Evolutionary conservation across 2,329 filamentous ascomycete species (phyloP).

Genomic region (Colletotrichum chrysophilum): DNA sequence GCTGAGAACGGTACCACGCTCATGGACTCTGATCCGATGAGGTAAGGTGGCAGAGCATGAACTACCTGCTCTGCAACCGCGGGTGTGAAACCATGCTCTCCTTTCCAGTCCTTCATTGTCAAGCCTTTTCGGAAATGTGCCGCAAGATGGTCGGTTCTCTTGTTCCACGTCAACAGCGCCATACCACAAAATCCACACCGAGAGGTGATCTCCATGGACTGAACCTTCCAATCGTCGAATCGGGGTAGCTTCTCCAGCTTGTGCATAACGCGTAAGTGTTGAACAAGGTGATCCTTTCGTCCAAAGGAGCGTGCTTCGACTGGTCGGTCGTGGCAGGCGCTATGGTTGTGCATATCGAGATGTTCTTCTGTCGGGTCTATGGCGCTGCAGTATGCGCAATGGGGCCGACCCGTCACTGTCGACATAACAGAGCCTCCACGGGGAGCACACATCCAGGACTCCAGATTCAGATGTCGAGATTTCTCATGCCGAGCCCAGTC

Average conservation of each 20-base stretch:
- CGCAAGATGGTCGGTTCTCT: slow-evolving; percentile 31
- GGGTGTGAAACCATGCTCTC: slow-evolving; percentile 30
- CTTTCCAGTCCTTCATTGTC: slow-evolving; percentile 33
- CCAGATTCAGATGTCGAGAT: slow-evolving; percentile 49
- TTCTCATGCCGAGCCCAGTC: slow-evolving; percentile 57
- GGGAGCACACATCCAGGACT: slow-evolving; percentile 48
- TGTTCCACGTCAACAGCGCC: slow-evolving; percentile 28
- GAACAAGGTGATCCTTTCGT: slow-evolving; percentile 35
- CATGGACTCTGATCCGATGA: slow-evolving; percentile 27
- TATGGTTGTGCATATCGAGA: slow-evolving; percentile 28
- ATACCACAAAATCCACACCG: slow-evolving; percentile 34
- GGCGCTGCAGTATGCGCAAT: slow-evolving; percentile 29
- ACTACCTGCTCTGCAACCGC: slow-evolving; percentile 25
- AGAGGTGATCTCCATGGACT: slow-evolving; percentile 26
- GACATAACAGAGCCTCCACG: slow-evolving; percentile 23
- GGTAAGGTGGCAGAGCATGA: slow-evolving; percentile 30
- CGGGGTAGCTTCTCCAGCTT: slow-evolving; percentile 42
- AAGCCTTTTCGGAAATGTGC: slow-evolving; percentile 30
- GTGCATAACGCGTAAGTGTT: slow-evolving; percentile 33
- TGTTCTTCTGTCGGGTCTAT: slow-evolving; percentile 25
- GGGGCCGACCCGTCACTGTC: slow-evolving; percentile 23
- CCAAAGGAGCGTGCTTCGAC: slow-evolving; percentile 26
- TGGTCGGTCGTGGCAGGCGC: slow-evolving; percentile 16
- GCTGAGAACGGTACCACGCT: slow-evolving; percentile 31
- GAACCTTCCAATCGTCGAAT: slow-evolving; percentile 37